Evolutionary conservation across 176 grass and related monocot species (phyloP).

Genomic region (Triticum turgidum): DNA sequence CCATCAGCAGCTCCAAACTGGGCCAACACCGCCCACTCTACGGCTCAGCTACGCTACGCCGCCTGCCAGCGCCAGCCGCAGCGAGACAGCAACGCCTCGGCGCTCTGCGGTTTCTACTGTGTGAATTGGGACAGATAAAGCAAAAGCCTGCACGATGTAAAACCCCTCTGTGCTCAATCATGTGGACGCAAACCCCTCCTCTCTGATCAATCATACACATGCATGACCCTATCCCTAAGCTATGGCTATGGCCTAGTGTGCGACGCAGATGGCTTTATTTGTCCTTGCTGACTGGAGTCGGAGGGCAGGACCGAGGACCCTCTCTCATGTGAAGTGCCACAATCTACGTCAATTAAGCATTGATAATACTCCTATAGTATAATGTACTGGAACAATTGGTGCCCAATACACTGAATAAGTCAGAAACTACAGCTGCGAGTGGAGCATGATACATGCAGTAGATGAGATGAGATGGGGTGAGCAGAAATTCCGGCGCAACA

Average conservation of each 20-base stretch:
- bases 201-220: neutral
- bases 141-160: constrained; percentile 34
- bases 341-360: neutral
- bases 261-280: constrained; percentile 1
- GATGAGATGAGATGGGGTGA: neutral
- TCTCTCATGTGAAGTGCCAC: constrained; percentile 23
- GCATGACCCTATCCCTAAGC: neutral
- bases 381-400: too few species aligned
- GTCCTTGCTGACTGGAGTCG: constrained; percentile 10
- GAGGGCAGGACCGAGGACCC: neutral
- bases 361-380: too few species aligned
- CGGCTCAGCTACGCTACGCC: neutral
- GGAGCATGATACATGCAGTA: neutral
- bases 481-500: neutral
- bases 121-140: constrained; percentile 28
- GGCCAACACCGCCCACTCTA: neutral
- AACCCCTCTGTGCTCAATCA: constrained; percentile 7
- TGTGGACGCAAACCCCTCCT: neutral
- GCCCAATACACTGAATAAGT: neutral
- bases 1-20: neutral
- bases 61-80: neutral
- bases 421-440: neutral
- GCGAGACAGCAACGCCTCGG: constrained; percentile 6
- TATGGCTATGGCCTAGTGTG: neutral
- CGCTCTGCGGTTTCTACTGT: neutral